Percentiles rank a stretch among this genome's conserved stretches.
These are phyloP conservation scores for Sporopachydermia lactativora DNA, from an alignment of 805 yeast genomes.

Conservation along the genomic window DNA sequence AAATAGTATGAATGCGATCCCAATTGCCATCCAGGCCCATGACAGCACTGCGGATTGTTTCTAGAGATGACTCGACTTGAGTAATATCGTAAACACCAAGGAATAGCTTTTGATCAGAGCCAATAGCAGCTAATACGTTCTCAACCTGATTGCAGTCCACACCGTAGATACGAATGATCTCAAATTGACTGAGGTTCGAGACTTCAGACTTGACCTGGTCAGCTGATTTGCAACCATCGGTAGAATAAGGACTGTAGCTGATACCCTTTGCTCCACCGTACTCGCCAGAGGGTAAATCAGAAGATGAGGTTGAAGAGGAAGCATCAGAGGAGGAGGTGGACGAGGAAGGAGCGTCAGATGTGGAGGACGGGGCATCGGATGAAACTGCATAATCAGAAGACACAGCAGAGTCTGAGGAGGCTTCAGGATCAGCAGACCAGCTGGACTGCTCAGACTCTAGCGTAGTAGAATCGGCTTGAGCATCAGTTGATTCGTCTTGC, in stretches of 20 bases:
- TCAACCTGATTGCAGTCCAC: slow-evolving; percentile 75
- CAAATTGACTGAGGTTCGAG: slow-evolving; percentile 34
- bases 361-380: too few species aligned
- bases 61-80: slow-evolving; percentile 38
- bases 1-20: slow-evolving; percentile 62
- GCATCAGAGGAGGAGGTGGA: slow-evolving; percentile 22
- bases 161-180: slow-evolving; percentile 67
- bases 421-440: too few species aligned
- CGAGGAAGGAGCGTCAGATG: too few species aligned
- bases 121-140: slow-evolving; percentile 54
- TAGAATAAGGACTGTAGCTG: slow-evolving; percentile 69
- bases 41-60: slow-evolving; percentile 45
- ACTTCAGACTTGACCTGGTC: slow-evolving; percentile 46
- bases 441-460: too few species aligned
- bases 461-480: background rate
- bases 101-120: slow-evolving; percentile 51
- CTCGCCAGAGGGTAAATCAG: slow-evolving; percentile 16
- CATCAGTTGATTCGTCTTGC: background rate
- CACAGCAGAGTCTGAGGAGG: slow-evolving; percentile 14
- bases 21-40: slow-evolving; percentile 48
- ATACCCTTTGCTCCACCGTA: slow-evolving; percentile 51
- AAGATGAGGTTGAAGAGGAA: slow-evolving; percentile 17
- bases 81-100: slow-evolving; percentile 56
- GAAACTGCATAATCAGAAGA: too few species aligned
- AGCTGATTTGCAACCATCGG: slow-evolving; percentile 57